Base-by-base conservation (phyloP, 1,284 basidiomycete species). In the Anthracocystis setariae region DNA sequence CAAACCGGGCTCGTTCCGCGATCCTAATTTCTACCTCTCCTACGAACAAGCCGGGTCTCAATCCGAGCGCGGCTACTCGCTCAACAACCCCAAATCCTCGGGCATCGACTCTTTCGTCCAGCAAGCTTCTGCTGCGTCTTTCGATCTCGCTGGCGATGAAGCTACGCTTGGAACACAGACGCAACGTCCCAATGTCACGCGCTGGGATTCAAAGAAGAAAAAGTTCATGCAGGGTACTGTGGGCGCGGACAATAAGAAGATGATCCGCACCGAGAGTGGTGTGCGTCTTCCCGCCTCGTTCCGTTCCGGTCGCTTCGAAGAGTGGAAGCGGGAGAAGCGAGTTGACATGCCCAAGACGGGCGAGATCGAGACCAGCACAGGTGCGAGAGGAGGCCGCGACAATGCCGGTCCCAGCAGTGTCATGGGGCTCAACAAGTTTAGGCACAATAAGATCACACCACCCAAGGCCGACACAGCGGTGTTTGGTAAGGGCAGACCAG, bases 121-220 rank as follows among this genome's bases (percentile, higher is more conserved):
- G 75, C 92, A 97, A 85, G 93, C 93, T 1, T 87, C 88, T 3
- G 87, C 87, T 7, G 90, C 89, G 3, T 88, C 91, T 0, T 92
- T 97, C 68, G 94, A 97, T 81, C 86, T 99, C 15, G 87, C 88
- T 2, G 90, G 89, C 12, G 81, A 83, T 57, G 95, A 98, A 74
- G 89, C 87, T 3, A 69, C 70, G 1, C 57, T 80, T 3, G 80
- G 78, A 29, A 69, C 73, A 9, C 70, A 76, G 29, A 48, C 62
- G 2, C 39, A 84, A 84, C 17, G 85, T 20, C 57, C 80, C 49
- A 86, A 87, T 27, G 86, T 88, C 13, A 87, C 88, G 59, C 88
- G 85, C 29, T 99, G 96, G 96, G 94, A 98, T 84, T 91, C 92
- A 76, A 97, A 95, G 85, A 95, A 93, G 85, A 97, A 97, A 83